These are phyloP conservation scores for Stemphylium vesicarium DNA, from an alignment of 2,329 filamentous ascomycete species.

Conservation along the genomic window DNA sequence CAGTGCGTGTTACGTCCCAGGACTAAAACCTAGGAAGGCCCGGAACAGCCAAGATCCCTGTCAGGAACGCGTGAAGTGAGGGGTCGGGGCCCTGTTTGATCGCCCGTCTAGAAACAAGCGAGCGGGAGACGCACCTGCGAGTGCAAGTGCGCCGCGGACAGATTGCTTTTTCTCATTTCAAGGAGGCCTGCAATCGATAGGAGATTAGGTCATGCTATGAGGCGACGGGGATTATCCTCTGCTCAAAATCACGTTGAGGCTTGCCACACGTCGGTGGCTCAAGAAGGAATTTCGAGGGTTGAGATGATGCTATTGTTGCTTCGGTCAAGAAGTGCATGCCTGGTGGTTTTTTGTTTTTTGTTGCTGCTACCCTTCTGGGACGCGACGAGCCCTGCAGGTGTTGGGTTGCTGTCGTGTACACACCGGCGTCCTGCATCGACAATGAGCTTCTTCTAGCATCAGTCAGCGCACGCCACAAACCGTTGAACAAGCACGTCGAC, in stretches of 20 bases:
- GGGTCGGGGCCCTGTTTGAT: conserved; percentile 33
- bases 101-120: conserved; percentile 35
- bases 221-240: conserved; percentile 5
- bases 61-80: conserved; percentile 14
- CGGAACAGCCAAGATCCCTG: conserved; percentile 10
- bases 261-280: not conserved
- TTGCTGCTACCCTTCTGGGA: conserved; percentile 1
- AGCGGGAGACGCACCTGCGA: conserved; percentile 8
- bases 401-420: conserved; percentile 3
- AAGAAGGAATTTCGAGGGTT: not conserved
- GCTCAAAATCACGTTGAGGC: not conserved
- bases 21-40: conserved; percentile 9
- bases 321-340: not conserved
- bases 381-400: conserved; percentile 6
- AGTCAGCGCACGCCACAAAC: not conserved
- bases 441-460: not conserved
- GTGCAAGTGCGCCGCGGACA: conserved; percentile 18
- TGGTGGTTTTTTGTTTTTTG: not conserved
- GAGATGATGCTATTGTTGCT: conserved; percentile 1
- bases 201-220: not conserved
- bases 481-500: too few species aligned
- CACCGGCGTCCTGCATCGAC: conserved; percentile 3
- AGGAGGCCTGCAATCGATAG: conserved; percentile 17
- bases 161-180: conserved; percentile 18
- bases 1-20: conserved; percentile 24